Conservation (phyloP, 805 yeast species). For the Candida maris region DNA sequence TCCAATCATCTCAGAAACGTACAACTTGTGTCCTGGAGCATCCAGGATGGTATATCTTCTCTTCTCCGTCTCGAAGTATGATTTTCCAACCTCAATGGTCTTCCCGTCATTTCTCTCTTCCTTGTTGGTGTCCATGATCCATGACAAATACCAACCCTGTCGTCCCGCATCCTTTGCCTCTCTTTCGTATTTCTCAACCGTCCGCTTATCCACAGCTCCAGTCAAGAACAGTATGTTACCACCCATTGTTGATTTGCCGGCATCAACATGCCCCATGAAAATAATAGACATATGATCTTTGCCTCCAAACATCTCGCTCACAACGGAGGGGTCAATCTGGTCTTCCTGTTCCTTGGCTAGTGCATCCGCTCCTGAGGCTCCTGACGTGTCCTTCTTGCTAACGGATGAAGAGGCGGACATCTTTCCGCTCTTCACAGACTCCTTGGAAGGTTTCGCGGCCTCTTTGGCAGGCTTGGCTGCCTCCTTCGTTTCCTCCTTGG, state of each 20-base stretch:
- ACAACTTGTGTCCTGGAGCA: slow-evolving; percentile 99
- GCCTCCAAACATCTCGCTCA: slow-evolving; percentile 92
- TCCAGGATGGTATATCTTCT: slow-evolving; percentile 97
- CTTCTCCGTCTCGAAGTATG: slow-evolving; percentile 95
- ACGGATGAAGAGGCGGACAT: slow-evolving; percentile 11
- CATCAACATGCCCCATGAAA: slow-evolving; percentile 99
- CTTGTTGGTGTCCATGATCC: slow-evolving; percentile 99
- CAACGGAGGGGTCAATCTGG: slow-evolving; percentile 78
- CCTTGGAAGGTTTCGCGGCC: slow-evolving; percentile 15
- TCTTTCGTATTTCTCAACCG: slow-evolving; percentile 95
- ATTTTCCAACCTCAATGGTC: slow-evolving; percentile 98
- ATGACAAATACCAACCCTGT: slow-evolving; percentile 98
- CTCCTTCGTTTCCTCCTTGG: slow-evolving; percentile 21
- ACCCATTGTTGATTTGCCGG: slow-evolving; percentile 99
- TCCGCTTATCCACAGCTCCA: slow-evolving; percentile 97
- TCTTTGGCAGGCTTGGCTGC: slow-evolving; percentile 22
- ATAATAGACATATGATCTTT: slow-evolving; percentile 95
- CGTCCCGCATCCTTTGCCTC: slow-evolving; percentile 99
- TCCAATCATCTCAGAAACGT: slow-evolving; percentile 98
- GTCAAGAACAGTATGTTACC: slow-evolving; percentile 92
- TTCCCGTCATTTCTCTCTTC: slow-evolving; percentile 99
- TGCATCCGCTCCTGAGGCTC: slow-evolving; percentile 42
- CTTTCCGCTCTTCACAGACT: slow-evolving; percentile 11
- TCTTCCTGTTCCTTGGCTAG: slow-evolving; percentile 71
- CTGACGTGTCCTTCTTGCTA: slow-evolving; percentile 17